Evolutionary conservation across 441 rosid species (phyloP).

Genomic region (Arabidopsis lyrata): DNA sequence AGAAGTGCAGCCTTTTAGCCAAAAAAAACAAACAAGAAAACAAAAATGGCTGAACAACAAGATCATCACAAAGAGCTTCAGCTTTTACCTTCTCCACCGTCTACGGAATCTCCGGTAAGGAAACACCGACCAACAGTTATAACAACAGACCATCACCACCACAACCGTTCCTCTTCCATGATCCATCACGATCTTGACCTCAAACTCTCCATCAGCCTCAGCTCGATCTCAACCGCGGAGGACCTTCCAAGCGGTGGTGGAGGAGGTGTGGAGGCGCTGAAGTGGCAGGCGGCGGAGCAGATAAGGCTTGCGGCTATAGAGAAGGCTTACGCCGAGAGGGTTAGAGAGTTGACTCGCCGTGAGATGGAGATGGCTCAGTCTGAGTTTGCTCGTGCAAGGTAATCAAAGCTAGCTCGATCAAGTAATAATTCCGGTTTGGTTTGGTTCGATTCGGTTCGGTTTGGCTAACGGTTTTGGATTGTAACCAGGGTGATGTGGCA

Average conservation of each 20-base stretch:
- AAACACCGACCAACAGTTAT: conserved; percentile 34
- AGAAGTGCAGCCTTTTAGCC: conserved; percentile 40
- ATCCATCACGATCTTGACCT: conserved; percentile 76
- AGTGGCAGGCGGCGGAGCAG: conserved; percentile 95
- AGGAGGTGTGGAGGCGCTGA: conserved; percentile 67
- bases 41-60: conserved; percentile 38
- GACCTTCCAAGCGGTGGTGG: conserved; percentile 31
- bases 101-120: conserved; percentile 49
- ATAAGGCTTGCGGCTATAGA: conserved; percentile 80
- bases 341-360: conserved; percentile 82
- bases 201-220: conserved; percentile 80
- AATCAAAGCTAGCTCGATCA: not conserved
- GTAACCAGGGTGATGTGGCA: conserved; percentile 73
- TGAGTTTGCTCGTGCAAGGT: conserved; percentile 78
- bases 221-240: conserved; percentile 54
- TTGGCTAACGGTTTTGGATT: not conserved
- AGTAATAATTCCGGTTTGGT: not conserved
- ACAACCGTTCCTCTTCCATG: conserved; percentile 41
- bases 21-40: conserved; percentile 27
- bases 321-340: conserved; percentile 92
- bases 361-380: conserved; percentile 96
- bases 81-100: conserved; percentile 71
- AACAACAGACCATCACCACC: conserved; percentile 31
- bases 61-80: conserved; percentile 78
- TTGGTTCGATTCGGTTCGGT: conserved; percentile 14